A percentile compares a stretch with the other conserved stretches of the same genome.
Conservation (phyloP, 805 yeast genomes). For the Wickerhamiella qilinensis region DNA sequence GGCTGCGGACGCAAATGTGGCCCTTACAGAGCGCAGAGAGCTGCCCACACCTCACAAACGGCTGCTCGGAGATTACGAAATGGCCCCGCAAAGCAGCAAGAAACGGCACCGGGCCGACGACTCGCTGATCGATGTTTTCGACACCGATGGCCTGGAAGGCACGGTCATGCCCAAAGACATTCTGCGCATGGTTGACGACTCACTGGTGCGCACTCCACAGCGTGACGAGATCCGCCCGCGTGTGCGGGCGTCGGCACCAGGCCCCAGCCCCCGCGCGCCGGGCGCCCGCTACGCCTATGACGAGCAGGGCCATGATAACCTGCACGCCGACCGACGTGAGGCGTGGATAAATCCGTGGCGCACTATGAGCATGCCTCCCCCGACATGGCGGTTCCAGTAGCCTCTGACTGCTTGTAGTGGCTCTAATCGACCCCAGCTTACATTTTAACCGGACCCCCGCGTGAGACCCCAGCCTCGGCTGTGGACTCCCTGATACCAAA, state of each 20-base stretch:
- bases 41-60: conserved; percentile 1
- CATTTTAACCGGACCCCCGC: too few relatives aligned
- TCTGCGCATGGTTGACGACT: conserved; percentile 23
- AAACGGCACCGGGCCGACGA: conserved; percentile 10
- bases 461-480: too few relatives aligned
- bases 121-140: conserved; percentile 12
- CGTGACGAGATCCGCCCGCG: conserved; percentile 8
- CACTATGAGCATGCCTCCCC: conserved; percentile 2
- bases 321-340: neutral
- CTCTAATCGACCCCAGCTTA: too few relatives aligned
- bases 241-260: conserved; percentile 14
- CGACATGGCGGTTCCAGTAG: conserved; percentile 6
- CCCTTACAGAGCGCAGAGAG: too few relatives aligned
- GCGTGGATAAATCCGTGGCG: conserved; percentile 1
- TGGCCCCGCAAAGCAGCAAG: conserved; percentile 2
- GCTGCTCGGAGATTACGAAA: conserved; percentile 6
- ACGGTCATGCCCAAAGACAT: conserved; percentile 20
- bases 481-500: too few relatives aligned
- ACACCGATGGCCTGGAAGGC: conserved; percentile 8
- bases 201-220: conserved; percentile 23
- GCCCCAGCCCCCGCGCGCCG: conserved; percentile 14
- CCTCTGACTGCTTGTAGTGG: too few relatives aligned
- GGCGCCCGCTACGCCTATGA: conserved; percentile 14
- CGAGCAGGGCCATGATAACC: conserved; percentile 2
- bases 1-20: too few relatives aligned